Base-by-base conservation (phyloP, 164 flowering plant species). In the Aristolochia fimbriata region DNA sequence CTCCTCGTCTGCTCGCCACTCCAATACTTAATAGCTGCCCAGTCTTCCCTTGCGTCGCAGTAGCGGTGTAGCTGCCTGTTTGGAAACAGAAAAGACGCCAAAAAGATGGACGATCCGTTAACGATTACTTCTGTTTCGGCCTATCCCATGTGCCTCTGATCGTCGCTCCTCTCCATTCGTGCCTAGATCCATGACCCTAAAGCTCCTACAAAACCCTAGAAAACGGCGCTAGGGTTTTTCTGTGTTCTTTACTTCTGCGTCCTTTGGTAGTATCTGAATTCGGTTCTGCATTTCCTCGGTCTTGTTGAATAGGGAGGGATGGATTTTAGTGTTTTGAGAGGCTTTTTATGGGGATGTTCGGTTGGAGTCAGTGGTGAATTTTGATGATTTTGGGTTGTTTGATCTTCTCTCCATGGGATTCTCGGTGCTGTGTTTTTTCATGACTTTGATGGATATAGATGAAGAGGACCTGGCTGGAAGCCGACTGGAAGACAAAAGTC, bases 191-290 rank as follows among this genome's bases (percentile, higher is more conserved):
- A 25, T 16, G 24, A 14, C 51, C 25, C 51, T 27, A 19, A 16
- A 3, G 20, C 50, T 20, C 43, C 15, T 25, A 6, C 58, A 27
- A 19, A 59, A 52, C 57, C 58, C 51, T 65, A 51, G 51, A 49
- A 65, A 41, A 45, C 11, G 45, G 23, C 27, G 50, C 51, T 46
- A 45, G 58, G 66, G 59, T 47, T 63, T 63, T 23, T 20, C 41
- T n/a, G 5, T 19, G 19, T 19, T 20, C 60, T n/a, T 10, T 20
- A 37, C 53, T 1, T 48, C n/a, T 16, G 19, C 6, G 15, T 23
- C 52, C 17, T 23, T 59, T 11, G 45, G 12, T 22, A 13, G 15
- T n/a, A 16, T 22, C 48, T 58, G 60, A 50, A n/a, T 15, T 50
- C 23, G 23, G 2, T 50, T 50, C 2, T 9, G 22, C 22, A 50